phyloP scores from a whole-genome alignment of 768 basidiomycete genomes.

The Lanmaoa rubissima region DNA sequence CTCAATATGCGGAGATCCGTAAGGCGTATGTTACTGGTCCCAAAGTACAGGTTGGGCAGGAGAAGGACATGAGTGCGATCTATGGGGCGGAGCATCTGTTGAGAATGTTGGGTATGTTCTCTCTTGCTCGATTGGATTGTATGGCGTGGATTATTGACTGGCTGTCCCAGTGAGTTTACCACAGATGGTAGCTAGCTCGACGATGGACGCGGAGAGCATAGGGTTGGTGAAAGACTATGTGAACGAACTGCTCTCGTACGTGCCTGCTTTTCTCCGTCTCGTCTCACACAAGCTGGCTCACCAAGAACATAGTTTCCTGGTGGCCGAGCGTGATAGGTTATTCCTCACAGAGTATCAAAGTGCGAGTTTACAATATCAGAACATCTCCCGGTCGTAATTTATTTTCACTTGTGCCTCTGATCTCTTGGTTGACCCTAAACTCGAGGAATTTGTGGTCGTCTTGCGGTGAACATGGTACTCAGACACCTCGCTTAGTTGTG shows the following conservation, averaged over 20 bases:
- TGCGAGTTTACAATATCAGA: conserved; percentile 76
- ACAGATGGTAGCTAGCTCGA: conserved; percentile 82
- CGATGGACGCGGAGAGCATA: conserved; percentile 89
- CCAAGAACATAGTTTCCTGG: conserved; percentile 62
- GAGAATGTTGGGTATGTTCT: conserved; percentile 78
- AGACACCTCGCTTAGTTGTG: too few relatives aligned
- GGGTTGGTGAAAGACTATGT: conserved; percentile 83
- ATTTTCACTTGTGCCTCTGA: not conserved
- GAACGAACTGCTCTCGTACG: conserved; percentile 80
- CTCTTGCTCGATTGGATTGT: not conserved
- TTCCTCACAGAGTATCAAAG: conserved; percentile 81
- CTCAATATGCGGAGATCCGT: conserved; percentile 82
- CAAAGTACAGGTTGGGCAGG: conserved; percentile 61
- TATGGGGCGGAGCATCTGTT: conserved; percentile 95
- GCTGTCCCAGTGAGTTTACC: conserved; percentile 78
- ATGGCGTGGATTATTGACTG: conserved; percentile 8
- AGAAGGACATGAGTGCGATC: conserved; percentile 84
- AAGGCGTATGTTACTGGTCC: conserved; percentile 72
- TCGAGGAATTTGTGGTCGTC: not conserved
- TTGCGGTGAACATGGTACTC: too few relatives aligned
- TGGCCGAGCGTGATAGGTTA: conserved; percentile 64
- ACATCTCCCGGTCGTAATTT: conserved; percentile 68
- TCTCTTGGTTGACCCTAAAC: not conserved
- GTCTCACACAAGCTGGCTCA: not conserved
- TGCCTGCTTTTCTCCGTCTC: conserved; percentile 6